phyloP scores from a whole-genome alignment of 192 early-diverging fungal genomes.

The Chytriomyces sp. region DNA sequence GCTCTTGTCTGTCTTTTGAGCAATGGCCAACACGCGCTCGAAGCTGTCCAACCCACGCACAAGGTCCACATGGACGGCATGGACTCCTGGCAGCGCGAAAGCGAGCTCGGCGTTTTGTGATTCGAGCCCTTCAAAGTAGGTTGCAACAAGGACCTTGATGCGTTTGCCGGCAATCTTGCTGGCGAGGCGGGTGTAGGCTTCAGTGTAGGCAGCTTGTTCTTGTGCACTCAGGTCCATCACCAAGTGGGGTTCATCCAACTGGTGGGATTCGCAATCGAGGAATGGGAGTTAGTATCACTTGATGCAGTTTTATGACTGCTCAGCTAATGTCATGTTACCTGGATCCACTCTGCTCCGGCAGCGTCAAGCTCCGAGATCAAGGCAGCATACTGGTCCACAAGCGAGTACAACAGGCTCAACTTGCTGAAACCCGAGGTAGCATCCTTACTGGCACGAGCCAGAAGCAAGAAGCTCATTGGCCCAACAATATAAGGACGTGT shows the following conservation, averaged over 20 bases:
- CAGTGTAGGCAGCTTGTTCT: conserved; percentile 58
- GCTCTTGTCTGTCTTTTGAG: conserved; percentile 39
- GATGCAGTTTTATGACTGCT: neutral
- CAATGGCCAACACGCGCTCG: conserved; percentile 69
- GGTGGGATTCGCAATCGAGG: neutral
- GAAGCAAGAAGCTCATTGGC: conserved; percentile 85
- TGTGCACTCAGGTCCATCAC: conserved; percentile 63
- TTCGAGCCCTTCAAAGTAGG: conserved; percentile 84
- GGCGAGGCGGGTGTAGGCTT: conserved; percentile 69
- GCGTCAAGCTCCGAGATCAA: conserved; percentile 74
- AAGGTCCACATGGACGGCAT: conserved; percentile 90
- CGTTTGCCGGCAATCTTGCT: conserved; percentile 9
- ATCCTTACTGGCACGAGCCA: conserved; percentile 72
- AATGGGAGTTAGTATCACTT: neutral
- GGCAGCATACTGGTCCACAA: conserved; percentile 82
- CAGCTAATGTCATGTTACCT: conserved; percentile 35
- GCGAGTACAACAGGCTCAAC: conserved; percentile 72
- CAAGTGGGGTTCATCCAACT: conserved; percentile 81
- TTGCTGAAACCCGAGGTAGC: conserved; percentile 74
- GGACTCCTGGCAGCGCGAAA: conserved; percentile 69
- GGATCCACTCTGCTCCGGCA: conserved; percentile 84
- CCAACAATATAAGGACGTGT: conserved; percentile 94
- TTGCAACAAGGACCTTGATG: conserved; percentile 81
- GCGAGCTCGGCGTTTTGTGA: conserved; percentile 74
- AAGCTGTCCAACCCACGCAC: conserved; percentile 83